Percentiles rank a stretch among this genome's conserved stretches.
Conservation (phyloP, 495 filamentous ascomycete species). For the Oidiodendron maius region DNA sequence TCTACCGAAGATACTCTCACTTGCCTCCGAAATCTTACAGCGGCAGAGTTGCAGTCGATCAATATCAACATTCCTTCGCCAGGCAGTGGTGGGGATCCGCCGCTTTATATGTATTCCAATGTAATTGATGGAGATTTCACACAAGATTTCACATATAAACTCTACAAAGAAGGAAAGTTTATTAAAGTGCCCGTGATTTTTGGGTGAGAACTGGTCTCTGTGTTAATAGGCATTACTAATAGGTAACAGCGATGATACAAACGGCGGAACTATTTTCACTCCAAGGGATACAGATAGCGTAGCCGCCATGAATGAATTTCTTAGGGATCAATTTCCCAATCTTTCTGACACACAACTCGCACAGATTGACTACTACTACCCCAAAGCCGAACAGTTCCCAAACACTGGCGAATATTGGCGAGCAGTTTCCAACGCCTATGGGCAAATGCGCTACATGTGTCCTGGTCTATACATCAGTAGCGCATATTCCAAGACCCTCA, state of each 20-base stretch:
- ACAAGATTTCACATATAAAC: constrained; percentile 50
- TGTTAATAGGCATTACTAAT: background rate
- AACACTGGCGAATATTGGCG: constrained; percentile 48
- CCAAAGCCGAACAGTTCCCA: constrained; percentile 36
- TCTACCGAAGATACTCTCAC: constrained; percentile 39
- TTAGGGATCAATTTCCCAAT: constrained; percentile 57
- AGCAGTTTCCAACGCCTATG: constrained; percentile 55
- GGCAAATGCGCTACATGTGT: constrained; percentile 68
- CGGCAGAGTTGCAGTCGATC: constrained; percentile 40
- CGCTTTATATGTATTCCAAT: constrained; percentile 55
- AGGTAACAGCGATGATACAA: constrained; percentile 49
- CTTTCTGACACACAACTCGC: constrained; percentile 44
- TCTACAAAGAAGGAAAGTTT: constrained; percentile 54
- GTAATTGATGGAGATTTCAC: constrained; percentile 46
- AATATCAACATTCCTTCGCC: constrained; percentile 53
- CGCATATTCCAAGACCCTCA: constrained; percentile 31
- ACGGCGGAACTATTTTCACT: constrained; percentile 64
- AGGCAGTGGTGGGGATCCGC: constrained; percentile 30
- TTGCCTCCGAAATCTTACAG: constrained; percentile 50
- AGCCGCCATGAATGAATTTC: constrained; percentile 45
- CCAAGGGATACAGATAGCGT: constrained; percentile 40
- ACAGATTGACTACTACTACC: constrained; percentile 54
- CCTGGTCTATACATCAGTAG: constrained; percentile 53
- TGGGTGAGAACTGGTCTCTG: constrained; percentile 21
- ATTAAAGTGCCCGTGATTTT: constrained; percentile 64